A percentile compares a stretch with the other conserved stretches of the same genome.
phyloP scores from a whole-genome alignment of 208 protist genomes.

The Leishmania aethiopica region DNA sequence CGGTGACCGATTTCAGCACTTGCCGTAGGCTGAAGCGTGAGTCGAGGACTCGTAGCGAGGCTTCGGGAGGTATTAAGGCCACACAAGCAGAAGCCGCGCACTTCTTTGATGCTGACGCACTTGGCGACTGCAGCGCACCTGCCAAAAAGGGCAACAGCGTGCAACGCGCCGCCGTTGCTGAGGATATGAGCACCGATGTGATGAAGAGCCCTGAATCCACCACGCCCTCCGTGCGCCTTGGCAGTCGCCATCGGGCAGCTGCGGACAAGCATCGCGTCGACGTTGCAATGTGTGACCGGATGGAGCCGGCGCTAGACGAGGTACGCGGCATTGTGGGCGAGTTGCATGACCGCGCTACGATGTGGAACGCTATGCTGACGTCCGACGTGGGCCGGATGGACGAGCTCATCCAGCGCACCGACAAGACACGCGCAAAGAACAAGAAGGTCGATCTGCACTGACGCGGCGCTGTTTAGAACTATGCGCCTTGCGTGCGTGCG shows the following conservation, averaged over 20 bases:
- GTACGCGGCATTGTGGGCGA: conserved; percentile 16
- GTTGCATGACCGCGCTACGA: conserved; percentile 18
- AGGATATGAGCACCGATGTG: background rate
- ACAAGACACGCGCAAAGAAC: conserved; percentile 11
- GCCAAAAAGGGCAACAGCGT: background rate
- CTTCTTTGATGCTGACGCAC: background rate
- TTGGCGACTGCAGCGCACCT: background rate
- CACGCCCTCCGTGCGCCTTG: background rate
- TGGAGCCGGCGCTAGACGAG: conserved; percentile 10
- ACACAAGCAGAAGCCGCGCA: background rate
- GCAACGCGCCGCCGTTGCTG: background rate
- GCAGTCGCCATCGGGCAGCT: background rate
- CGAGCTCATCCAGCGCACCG: conserved; percentile 1
- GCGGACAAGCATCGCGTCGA: background rate
- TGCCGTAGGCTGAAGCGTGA: background rate
- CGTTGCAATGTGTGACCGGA: background rate
- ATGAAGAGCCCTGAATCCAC: background rate
- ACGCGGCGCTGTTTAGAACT: background rate
- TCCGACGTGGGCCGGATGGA: conserved; percentile 15
- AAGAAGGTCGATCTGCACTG: background rate
- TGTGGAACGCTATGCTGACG: conserved; percentile 15
- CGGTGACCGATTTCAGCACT: background rate
- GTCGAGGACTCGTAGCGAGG: background rate
- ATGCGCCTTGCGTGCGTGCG: too few species aligned
- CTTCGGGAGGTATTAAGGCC: background rate